Conservation (phyloP, 768 basidiomycete genomes). For the Cystobasidium onofrii region DNA sequence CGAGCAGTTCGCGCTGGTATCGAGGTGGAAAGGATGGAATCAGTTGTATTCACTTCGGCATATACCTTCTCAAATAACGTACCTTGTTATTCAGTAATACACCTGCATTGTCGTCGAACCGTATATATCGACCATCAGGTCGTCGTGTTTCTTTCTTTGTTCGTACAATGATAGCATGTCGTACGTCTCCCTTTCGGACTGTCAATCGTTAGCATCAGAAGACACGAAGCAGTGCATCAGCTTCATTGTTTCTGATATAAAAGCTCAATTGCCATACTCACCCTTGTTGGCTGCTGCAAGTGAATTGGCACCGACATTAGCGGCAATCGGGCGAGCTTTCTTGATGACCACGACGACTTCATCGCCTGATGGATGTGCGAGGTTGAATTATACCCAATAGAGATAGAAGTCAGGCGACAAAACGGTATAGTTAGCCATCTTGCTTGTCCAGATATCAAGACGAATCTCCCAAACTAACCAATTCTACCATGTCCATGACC, state of each 20-base stretch:
- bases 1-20: constrained; percentile 64
- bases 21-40: not conserved
- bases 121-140: constrained; percentile 75
- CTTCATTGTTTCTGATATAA: not conserved
- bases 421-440: not conserved
- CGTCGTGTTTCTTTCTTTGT: constrained; percentile 76
- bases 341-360: constrained; percentile 94
- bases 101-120: constrained; percentile 94
- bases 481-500: constrained; percentile 78
- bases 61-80: constrained; percentile 43
- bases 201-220: not conserved
- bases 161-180: constrained; percentile 89
- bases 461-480: constrained; percentile 42
- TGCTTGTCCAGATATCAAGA: not conserved
- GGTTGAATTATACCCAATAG: not conserved
- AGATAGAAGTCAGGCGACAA: too few relatives aligned
- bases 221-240: not conserved
- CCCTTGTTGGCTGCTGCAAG: constrained; percentile 56
- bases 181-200: constrained; percentile 84
- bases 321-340: constrained; percentile 64
- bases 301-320: constrained; percentile 51
- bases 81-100: constrained; percentile 85
- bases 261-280: not conserved
- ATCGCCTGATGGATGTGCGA: constrained; percentile 54
- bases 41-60: constrained; percentile 35